Evolutionary conservation across 208 protist genomes (phyloP).

Genomic region (Trypanosoma conorhini): DNA sequence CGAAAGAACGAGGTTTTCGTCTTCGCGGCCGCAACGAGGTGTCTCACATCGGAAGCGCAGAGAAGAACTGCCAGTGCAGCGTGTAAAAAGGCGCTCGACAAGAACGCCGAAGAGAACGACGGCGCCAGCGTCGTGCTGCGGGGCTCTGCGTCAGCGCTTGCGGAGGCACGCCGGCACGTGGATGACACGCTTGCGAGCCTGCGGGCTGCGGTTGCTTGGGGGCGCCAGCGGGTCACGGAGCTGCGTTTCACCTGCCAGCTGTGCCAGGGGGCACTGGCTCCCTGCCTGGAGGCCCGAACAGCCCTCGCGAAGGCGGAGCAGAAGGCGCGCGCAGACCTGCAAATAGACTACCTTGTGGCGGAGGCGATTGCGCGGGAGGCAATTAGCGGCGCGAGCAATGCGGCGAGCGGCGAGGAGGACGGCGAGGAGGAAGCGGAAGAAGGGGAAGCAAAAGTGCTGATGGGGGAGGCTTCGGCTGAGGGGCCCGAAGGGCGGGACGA

Average conservation of each 20-base stretch:
- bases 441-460: background rate
- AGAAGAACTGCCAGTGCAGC: background rate
- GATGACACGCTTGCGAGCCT: slow-evolving; percentile 15
- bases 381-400: slow-evolving; percentile 1
- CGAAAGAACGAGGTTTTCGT: slow-evolving; percentile 3
- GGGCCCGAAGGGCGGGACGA: background rate
- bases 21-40: slow-evolving; percentile 4
- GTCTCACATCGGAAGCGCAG: background rate
- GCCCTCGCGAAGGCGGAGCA: background rate
- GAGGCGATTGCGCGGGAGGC: slow-evolving; percentile 1
- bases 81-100: background rate
- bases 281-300: slow-evolving; percentile 8
- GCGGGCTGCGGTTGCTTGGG: background rate
- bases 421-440: slow-evolving; percentile 10
- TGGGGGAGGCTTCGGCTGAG: background rate
- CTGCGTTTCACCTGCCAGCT: background rate
- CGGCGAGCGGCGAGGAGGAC: background rate
- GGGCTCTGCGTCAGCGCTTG: background rate
- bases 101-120: background rate
- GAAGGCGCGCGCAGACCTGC: slow-evolving; percentile 6
- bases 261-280: slow-evolving; percentile 11
- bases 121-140: slow-evolving; percentile 3
- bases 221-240: background rate
- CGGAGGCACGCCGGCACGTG: slow-evolving; percentile 8
- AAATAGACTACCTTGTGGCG: slow-evolving; percentile 3